Conservation (phyloP, 208 protist genomes). For the Wallacemonas sp. region DNA sequence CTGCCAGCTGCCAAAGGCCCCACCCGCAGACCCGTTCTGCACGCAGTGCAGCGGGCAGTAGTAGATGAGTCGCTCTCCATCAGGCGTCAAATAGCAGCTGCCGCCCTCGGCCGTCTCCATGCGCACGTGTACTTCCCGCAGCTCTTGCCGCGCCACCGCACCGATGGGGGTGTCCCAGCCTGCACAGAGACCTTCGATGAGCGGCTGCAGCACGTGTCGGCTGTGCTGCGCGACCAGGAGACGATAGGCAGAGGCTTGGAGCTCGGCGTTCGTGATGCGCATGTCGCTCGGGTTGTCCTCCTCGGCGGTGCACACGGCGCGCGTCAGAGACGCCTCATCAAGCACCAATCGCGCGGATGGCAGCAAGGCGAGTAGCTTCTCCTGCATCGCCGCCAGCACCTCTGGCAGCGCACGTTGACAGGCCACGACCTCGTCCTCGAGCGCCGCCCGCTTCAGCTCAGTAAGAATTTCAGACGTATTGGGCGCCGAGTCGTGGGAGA, state of each 20-base stretch:
- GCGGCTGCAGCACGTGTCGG: conserved; percentile 63
- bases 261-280: conserved; percentile 33
- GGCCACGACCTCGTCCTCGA: conserved; percentile 40
- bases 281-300: conserved; percentile 18
- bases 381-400: conserved; percentile 33
- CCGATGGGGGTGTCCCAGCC: conserved; percentile 81
- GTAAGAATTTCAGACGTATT: conserved; percentile 41
- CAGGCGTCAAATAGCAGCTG: conserved; percentile 41
- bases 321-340: conserved; percentile 22
- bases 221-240: conserved; percentile 65
- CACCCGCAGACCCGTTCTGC: conserved; percentile 25
- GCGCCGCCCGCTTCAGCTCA: conserved; percentile 31
- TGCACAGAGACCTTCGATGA: conserved; percentile 64
- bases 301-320: not conserved
- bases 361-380: conserved; percentile 47
- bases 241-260: conserved; percentile 53
- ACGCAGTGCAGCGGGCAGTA: conserved; percentile 71
- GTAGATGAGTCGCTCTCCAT: conserved; percentile 50
- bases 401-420: conserved; percentile 40
- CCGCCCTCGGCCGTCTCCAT: conserved; percentile 41
- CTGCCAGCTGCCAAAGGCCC: conserved; percentile 39
- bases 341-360: conserved; percentile 46
- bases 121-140: conserved; percentile 52
- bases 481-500: conserved; percentile 35
- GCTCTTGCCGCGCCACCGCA: conserved; percentile 47